Base-by-base conservation (phyloP, 1,139 yeast genomes). In the Eremothecium coryli region DNA sequence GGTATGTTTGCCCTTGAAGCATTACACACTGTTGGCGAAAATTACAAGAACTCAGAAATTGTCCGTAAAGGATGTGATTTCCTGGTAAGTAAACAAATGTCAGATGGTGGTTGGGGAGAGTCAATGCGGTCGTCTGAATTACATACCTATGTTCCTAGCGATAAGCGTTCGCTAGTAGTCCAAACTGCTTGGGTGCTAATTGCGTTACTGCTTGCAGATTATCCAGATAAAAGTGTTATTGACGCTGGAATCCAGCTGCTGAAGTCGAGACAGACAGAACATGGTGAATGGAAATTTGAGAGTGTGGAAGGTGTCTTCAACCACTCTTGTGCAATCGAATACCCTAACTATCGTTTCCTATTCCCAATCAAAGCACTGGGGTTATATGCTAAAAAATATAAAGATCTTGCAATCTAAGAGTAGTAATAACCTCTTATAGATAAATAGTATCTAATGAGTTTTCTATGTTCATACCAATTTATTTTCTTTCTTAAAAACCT, bases 1-100 rank as follows among this genome's bases (percentile, higher is more conserved):
- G 82, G 90, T 1, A 93, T 93, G 98, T 93, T 93, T 71, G 98
- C 99, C 0, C 61, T 90, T 21, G 99, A 93, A 50, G 97, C 98
- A 0, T 66, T 90, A 35, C 65, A 73, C 26, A 72, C 93, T 2
- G 79, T 80, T 17, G 84, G 80, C 1, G 69, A 70, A 40, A 64
- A 57, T 2, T 90, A 85, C 53, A 54, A 50, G 2, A 84, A 79
- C 49, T 74, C 80, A 23, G 71, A 65, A 4, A 58, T 65, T 2
- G 94, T 82, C 5, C 64, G 66, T 31, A 70, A 62, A 45, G 98
- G 94, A 0, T 90, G 97, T 55, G 94, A 88, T 35, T 93, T 84
- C 58, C 58, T 93, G 22, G 76, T 78, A 2, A 54, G 72, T 1
- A 76, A 82, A 44, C 98, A 90, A 54, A 66, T 79, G 50, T 60